A percentile compares a stretch with the other conserved stretches of the same genome.
phyloP scores from a whole-genome alignment of 768 basidiomycete species.

The Pisolithus orientalis region DNA sequence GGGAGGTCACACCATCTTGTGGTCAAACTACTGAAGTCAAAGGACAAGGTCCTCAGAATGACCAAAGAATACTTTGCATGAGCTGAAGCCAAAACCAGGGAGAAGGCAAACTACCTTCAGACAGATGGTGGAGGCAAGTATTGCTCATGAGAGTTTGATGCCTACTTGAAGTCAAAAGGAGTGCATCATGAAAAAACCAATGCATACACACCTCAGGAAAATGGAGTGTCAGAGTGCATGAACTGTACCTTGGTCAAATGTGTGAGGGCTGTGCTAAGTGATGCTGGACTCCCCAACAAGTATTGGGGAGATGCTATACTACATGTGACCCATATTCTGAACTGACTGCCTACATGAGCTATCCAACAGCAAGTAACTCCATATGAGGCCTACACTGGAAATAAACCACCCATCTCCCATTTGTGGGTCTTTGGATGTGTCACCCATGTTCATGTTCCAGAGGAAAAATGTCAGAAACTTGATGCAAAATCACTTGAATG shows the following conservation, averaged over 20 bases:
- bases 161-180: neutral
- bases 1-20: conserved; percentile 10
- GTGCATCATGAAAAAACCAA: conserved; percentile 10
- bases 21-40: conserved; percentile 7
- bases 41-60: conserved; percentile 4
- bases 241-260: conserved; percentile 32
- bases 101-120: conserved; percentile 12
- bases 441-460: conserved; percentile 14
- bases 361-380: conserved; percentile 11
- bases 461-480: neutral
- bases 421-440: conserved; percentile 18
- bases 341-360: neutral
- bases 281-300: neutral
- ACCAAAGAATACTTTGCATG: conserved; percentile 10
- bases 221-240: conserved; percentile 35
- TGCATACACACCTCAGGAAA: conserved; percentile 32
- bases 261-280: conserved; percentile 23
- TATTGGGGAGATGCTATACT: conserved; percentile 5
- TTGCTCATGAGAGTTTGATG: neutral
- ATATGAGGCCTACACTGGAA: conserved; percentile 14
- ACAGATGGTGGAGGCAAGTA: conserved; percentile 23
- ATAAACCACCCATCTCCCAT: conserved; percentile 17
- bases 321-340: neutral
- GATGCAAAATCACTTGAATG: neutral
- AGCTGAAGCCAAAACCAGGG: conserved; percentile 8